Base-by-base conservation (phyloP, 2,329 filamentous ascomycete genomes). In the Colletotrichum lindemuthianum region DNA sequence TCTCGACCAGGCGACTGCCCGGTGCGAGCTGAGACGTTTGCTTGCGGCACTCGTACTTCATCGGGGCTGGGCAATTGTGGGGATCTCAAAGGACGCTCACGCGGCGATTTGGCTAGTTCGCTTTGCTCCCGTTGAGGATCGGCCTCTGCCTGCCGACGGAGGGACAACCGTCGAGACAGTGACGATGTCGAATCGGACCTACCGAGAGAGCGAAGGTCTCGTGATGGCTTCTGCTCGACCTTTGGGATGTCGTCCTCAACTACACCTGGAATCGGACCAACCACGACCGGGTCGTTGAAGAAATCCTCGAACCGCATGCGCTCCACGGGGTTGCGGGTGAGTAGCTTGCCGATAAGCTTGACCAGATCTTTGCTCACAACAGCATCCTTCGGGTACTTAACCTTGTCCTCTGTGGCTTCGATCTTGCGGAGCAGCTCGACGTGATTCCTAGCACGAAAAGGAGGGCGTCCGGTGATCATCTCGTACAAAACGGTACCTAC, bases 401-500 rank as follows among this genome's bases (percentile, higher is more conserved):
- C 96, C 67, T 87, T 83, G 74, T 98, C 95, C 68, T 96, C 91
- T 15, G 91, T 89, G 65, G 90, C 90, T 76, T 98, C 95, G 69
- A 99, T 99, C 80, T 92, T 96, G 66, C 92, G 88, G 47, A 98
- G 84, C 40, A 99, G 82, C 75, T 99, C 96, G 44, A 99, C 94
- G 73, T 99, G 96, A 74, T 99, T 98, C 59, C 88, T 88, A 37
- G 96, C 96, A 69, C 93, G 86, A 78, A 98, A 99, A 0, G 96
- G 96, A 24, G 96, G 93, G 67, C 88, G 90, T 57, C 94, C 95
- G 7, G 90, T 92, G 66, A 96, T 88, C 94, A 99, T 97, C 79
- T 99, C 96, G 75, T 93, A 97, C 32, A 97, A 81, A 8, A 99
- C 96, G 15, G 96, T 97, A 54, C 96, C 96, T 39, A 97, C 93